Percentiles rank a stretch among this genome's conserved stretches.
Evolutionary conservation across 1,139 yeast species (phyloP).

Genomic region (Casaregolazyma suthepensis): DNA sequence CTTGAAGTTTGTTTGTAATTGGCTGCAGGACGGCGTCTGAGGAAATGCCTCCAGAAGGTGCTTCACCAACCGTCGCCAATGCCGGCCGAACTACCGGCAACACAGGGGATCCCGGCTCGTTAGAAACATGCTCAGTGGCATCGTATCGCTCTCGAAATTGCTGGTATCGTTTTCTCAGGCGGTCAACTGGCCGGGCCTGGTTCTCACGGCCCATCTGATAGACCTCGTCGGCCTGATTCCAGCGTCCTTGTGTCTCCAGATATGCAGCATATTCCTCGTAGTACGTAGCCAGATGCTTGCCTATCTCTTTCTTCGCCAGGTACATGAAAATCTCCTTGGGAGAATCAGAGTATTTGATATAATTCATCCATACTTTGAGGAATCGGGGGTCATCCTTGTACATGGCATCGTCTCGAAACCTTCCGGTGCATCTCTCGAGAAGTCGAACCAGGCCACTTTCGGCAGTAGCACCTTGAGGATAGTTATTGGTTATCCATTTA

Average conservation of each 20-base stretch:
- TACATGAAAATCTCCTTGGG: constrained; percentile 71
- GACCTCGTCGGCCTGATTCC: constrained; percentile 57
- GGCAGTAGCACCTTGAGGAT: constrained; percentile 60
- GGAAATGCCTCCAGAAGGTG: constrained; percentile 7
- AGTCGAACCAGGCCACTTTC: constrained; percentile 63
- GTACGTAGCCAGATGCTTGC: constrained; percentile 56
- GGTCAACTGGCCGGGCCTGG: constrained; percentile 56
- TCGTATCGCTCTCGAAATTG: constrained; percentile 42
- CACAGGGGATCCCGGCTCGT: constrained; percentile 34
- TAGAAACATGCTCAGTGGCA: constrained; percentile 16
- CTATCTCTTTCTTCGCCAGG: constrained; percentile 69
- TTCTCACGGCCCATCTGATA: constrained; percentile 54
- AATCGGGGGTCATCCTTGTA: constrained; percentile 82
- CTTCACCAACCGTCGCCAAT: constrained; percentile 17
- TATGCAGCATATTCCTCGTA: constrained; percentile 77
- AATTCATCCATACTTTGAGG: constrained; percentile 73
- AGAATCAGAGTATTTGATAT: constrained; percentile 60
- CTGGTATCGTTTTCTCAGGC: constrained; percentile 47
- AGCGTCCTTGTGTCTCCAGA: constrained; percentile 49
- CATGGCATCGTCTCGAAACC: constrained; percentile 56
- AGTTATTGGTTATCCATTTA: constrained; percentile 61
- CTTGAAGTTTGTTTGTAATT: constrained; percentile 22
- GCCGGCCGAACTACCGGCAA: constrained; percentile 25
- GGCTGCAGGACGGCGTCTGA: constrained; percentile 2
- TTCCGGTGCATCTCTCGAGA: constrained; percentile 67